Evolutionary conservation across 2,329 filamentous ascomycete species (phyloP).

Genomic region (Cladophialophora chaetospira): DNA sequence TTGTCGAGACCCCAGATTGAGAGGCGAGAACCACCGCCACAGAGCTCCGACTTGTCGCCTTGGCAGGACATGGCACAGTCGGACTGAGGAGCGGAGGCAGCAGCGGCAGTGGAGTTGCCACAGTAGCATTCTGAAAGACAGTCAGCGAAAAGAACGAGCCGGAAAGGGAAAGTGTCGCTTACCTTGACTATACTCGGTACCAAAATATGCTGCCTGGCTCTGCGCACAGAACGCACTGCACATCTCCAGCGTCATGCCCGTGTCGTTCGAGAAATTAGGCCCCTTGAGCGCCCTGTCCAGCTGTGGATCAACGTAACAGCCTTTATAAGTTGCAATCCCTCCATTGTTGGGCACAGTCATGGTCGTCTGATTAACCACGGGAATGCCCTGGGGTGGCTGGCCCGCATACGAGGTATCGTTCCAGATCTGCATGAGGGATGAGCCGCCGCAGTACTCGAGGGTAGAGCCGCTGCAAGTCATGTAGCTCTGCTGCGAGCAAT

Average conservation of each 20-base stretch:
- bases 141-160: neutral
- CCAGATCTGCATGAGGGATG: constrained; percentile 27
- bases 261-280: constrained; percentile 50
- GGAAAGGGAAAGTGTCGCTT: constrained; percentile 2
- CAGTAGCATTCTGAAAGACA: constrained; percentile 42
- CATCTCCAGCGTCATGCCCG: constrained; percentile 46
- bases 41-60: constrained; percentile 35
- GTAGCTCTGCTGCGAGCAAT: constrained; percentile 20
- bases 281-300: constrained; percentile 31
- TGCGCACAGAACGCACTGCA: constrained; percentile 36
- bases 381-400: constrained; percentile 17
- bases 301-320: constrained; percentile 45
- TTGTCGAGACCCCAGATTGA: constrained; percentile 33
- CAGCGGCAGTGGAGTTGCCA: constrained; percentile 35
- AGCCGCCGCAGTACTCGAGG: constrained; percentile 27
- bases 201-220: constrained; percentile 39
- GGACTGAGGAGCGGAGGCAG: constrained; percentile 11
- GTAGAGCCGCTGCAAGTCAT: constrained; percentile 27
- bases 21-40: constrained; percentile 34
- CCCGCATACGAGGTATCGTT: constrained; percentile 24
- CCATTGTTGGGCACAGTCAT: constrained; percentile 12
- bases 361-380: constrained; percentile 16
- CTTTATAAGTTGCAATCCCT: constrained; percentile 33
- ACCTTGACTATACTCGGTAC: constrained; percentile 42
- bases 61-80: constrained; percentile 30